A percentile compares a stretch with the other conserved stretches of the same genome.
Evolutionary conservation across 176 grass and related monocot genomes (phyloP).

Genomic region (Carex pumila): DNA sequence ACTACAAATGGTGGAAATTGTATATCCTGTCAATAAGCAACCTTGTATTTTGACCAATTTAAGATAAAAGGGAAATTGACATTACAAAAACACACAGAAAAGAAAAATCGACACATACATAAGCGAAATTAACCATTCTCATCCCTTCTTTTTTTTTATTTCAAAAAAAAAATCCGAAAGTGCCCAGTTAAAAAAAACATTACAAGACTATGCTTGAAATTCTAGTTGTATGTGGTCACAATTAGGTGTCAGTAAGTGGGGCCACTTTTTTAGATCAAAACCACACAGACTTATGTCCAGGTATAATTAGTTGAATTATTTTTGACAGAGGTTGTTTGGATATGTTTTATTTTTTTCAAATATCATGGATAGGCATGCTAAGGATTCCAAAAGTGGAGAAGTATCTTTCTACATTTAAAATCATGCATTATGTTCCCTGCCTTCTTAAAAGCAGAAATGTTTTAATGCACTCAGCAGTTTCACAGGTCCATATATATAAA

Average conservation of each 20-base stretch:
- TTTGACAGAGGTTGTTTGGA: background rate
- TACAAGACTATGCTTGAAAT: background rate
- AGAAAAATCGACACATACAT: background rate
- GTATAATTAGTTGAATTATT: background rate
- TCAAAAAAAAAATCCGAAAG: background rate
- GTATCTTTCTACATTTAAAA: conserved; percentile 5
- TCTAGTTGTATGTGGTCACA: background rate
- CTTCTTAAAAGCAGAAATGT: background rate
- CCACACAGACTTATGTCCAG: background rate
- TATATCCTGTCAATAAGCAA: background rate
- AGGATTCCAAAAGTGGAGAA: background rate
- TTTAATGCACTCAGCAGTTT: conserved; percentile 12
- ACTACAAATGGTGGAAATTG: background rate
- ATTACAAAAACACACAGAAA: background rate
- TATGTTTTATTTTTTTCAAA: background rate
- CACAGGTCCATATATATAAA: background rate
- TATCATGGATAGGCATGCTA: background rate
- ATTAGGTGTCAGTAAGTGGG: background rate
- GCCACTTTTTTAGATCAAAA: background rate
- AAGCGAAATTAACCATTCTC: background rate
- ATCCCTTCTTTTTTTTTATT: background rate
- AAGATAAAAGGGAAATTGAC: background rate
- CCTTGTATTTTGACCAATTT: background rate
- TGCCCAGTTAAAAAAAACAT: background rate
- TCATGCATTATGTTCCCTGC: background rate